Percentiles rank a stretch among this genome's conserved stretches.
These are phyloP conservation scores for Moesziomyces globuligerus DNA, from an alignment of 1,284 basidiomycete genomes.

Conservation along the genomic window DNA sequence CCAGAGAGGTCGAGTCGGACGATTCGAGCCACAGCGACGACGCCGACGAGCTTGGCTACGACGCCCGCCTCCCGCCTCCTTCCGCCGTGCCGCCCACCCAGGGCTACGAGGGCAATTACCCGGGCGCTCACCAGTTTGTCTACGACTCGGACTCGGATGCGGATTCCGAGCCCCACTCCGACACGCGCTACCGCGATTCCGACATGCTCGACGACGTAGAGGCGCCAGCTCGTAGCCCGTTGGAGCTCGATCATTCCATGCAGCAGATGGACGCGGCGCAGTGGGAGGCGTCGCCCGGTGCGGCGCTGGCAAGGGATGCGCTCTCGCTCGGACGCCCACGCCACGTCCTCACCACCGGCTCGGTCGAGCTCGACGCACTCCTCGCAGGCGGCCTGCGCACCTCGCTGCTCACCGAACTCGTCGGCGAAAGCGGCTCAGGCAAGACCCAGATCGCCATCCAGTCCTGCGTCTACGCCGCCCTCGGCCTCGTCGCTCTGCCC, in stretches of 20 bases:
- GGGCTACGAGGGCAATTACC: slow-evolving; percentile 44
- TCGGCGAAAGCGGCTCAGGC: slow-evolving; percentile 58
- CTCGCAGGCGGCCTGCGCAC: slow-evolving; percentile 45
- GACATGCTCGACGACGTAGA: neutral
- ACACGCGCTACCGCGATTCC: neutral
- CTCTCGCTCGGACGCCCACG: slow-evolving; percentile 18
- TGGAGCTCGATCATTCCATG: no score
- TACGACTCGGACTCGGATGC: slow-evolving; percentile 35
- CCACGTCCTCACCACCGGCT: slow-evolving; percentile 30
- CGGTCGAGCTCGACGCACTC: slow-evolving; percentile 35
- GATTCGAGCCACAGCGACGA: slow-evolving; percentile 6
- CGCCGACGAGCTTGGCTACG: neutral
- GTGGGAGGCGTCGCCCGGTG: no score
- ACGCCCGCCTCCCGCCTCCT: slow-evolving; percentile 8
- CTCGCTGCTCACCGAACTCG: slow-evolving; percentile 50
- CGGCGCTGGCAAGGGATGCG: slow-evolving; percentile 9
- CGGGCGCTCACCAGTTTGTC: slow-evolving; percentile 21
- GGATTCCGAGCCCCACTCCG: slow-evolving; percentile 14
- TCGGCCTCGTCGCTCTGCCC: slow-evolving; percentile 26
- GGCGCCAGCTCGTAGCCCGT: no score
- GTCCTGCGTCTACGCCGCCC: slow-evolving; percentile 41
- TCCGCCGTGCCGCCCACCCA: slow-evolving; percentile 33
- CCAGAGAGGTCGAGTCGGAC: slow-evolving; percentile 7
- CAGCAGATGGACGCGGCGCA: no score
- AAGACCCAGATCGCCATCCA: slow-evolving; percentile 59